phyloP scores from a whole-genome alignment of 305 asterid genomes.

The Salvia sclarea region DNA sequence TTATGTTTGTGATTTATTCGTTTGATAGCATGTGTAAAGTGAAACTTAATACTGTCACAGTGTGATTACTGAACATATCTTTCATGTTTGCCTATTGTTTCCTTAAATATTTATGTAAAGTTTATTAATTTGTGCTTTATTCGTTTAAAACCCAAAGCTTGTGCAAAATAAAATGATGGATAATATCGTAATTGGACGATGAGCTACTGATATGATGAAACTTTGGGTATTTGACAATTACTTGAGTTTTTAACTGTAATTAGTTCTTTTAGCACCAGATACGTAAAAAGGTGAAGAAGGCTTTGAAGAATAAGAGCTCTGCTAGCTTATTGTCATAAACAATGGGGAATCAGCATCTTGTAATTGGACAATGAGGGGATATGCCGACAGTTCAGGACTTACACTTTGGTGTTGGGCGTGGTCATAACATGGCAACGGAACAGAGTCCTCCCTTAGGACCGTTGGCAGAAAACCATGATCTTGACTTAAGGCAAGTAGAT shows the following conservation, averaged over 20 bases:
- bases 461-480: constrained; percentile 35
- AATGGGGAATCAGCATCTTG: constrained; percentile 41
- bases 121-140: background rate
- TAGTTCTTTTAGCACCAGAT: constrained; percentile 22
- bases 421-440: constrained; percentile 32
- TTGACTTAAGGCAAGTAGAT: constrained; percentile 34
- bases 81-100: background rate
- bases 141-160: background rate
- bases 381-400: constrained; percentile 41
- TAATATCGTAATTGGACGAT: background rate
- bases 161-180: background rate
- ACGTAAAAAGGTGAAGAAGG: constrained; percentile 22
- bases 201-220: background rate
- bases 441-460: constrained; percentile 38
- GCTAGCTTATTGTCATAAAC: constrained; percentile 14
- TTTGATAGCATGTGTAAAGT: background rate
- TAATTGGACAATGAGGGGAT: constrained; percentile 36
- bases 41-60: background rate
- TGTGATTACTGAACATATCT: background rate
- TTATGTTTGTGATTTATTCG: background rate
- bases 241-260: constrained; percentile 1
- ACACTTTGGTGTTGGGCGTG: constrained; percentile 38
- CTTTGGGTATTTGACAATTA: background rate
- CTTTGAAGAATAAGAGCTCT: background rate
- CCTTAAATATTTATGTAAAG: background rate